Evolutionary conservation across 2,329 filamentous ascomycete genomes (phyloP).

Genomic region (Claviceps capensis): DNA sequence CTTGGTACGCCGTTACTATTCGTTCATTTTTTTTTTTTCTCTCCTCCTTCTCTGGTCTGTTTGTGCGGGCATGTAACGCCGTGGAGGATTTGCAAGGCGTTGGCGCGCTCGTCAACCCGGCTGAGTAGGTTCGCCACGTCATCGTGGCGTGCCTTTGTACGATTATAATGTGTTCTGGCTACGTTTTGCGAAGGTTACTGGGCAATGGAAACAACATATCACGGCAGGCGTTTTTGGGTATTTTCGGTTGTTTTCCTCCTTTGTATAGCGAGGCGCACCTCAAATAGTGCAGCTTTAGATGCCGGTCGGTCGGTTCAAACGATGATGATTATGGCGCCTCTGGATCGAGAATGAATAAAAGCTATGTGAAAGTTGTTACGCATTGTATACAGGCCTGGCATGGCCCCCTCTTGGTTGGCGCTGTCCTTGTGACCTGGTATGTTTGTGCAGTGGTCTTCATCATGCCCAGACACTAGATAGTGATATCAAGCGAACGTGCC

Average conservation of each 20-base stretch:
- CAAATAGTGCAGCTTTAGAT: neutral
- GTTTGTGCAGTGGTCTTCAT: neutral
- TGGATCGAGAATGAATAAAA: neutral
- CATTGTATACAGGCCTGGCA: neutral
- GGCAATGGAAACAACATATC: neutral
- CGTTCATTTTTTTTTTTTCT: constrained; percentile 4
- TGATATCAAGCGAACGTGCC: neutral
- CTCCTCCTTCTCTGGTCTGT: constrained; percentile 6
- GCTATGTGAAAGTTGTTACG: neutral
- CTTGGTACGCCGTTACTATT: constrained; percentile 6
- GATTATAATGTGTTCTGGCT: constrained; percentile 5
- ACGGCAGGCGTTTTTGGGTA: constrained; percentile 9
- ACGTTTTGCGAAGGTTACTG: constrained; percentile 1
- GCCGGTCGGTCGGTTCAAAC: constrained; percentile 8
- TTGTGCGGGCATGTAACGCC: constrained; percentile 9
- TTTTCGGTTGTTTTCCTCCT: neutral
- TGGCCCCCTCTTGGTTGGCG: neutral
- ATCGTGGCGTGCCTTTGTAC: neutral
- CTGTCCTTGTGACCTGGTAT: neutral
- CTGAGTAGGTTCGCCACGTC: neutral
- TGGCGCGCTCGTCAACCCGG: neutral
- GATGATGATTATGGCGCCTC: constrained; percentile 3
- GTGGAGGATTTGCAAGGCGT: constrained; percentile 2
- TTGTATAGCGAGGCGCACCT: constrained; percentile 1
- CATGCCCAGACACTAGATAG: neutral